A percentile compares a stretch with the other conserved stretches of the same genome.
Conservation (phyloP, 495 filamentous ascomycete species). For the Penicillium robsamsonii region DNA sequence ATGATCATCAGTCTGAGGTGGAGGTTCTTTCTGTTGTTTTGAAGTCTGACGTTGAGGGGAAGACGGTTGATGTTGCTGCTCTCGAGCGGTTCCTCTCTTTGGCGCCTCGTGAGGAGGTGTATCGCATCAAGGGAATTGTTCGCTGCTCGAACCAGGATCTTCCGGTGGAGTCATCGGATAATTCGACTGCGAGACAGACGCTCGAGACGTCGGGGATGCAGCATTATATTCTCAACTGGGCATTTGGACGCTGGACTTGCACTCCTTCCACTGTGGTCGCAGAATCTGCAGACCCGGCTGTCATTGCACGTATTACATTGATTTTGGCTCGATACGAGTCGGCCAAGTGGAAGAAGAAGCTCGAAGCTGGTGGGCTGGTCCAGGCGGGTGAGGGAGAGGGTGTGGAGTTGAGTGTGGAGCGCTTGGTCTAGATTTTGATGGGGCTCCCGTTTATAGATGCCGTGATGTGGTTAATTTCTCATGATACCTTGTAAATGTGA, state of each 20-base stretch:
- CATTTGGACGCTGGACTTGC: constrained; percentile 92
- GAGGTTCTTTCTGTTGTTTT: constrained; percentile 82
- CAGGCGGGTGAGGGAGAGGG: constrained; percentile 37
- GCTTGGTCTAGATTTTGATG: constrained; percentile 33
- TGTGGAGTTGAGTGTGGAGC: constrained; percentile 38
- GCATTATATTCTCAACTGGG: constrained; percentile 91
- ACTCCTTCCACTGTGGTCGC: constrained; percentile 55
- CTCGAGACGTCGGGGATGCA: constrained; percentile 11
- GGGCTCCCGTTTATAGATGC: constrained; percentile 16
- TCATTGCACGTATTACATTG: constrained; percentile 72
- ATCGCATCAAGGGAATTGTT: constrained; percentile 90
- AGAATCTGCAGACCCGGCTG: constrained; percentile 39
- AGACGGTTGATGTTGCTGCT: constrained; percentile 61
- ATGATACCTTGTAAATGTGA: constrained; percentile 12
- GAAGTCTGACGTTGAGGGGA: constrained; percentile 30
- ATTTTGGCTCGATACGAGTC: constrained; percentile 84
- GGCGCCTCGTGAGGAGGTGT: constrained; percentile 86
- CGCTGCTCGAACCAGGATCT: constrained; percentile 49
- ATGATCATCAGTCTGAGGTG: constrained; percentile 76
- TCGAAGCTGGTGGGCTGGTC: constrained; percentile 61
- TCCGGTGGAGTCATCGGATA: constrained; percentile 59
- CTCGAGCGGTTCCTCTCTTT: constrained; percentile 63
- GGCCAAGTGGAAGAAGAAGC: constrained; percentile 81
- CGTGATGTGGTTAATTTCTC: background rate
- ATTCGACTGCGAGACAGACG: constrained; percentile 17